phyloP scores from a whole-genome alignment of 192 early-diverging fungal species.

The Coemansia sp. region DNA sequence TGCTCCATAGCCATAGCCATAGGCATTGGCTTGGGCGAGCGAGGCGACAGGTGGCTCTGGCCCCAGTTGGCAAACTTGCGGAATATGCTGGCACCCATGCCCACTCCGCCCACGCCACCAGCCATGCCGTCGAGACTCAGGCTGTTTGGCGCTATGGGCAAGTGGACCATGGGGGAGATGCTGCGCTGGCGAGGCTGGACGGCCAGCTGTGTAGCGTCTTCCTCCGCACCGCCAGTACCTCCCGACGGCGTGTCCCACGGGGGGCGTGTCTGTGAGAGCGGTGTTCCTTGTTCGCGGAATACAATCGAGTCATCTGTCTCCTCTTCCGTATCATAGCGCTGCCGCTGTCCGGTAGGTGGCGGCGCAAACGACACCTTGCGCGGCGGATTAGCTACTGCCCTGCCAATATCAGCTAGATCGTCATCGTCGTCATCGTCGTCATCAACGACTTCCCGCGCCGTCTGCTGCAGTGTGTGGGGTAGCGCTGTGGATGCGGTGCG shows the following conservation, averaged over 20 bases:
- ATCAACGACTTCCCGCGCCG: background rate
- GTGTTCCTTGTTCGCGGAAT: constrained; percentile 2
- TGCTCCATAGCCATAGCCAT: background rate
- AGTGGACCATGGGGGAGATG: constrained; percentile 5
- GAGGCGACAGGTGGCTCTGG: constrained; percentile 14
- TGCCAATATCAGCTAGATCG: too few species aligned
- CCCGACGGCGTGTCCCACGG: constrained; percentile 1
- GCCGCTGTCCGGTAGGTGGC: background rate
- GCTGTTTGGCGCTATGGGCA: background rate
- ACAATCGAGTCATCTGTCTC: constrained; percentile 8
- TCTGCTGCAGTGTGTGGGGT: background rate
- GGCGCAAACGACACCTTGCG: constrained; percentile 2
- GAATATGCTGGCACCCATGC: constrained; percentile 28
- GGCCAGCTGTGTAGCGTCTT: background rate
- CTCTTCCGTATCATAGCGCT: background rate
- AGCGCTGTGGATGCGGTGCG: background rate
- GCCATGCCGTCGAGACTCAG: background rate
- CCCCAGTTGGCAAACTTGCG: constrained; percentile 34
- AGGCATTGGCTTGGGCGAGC: constrained; percentile 11
- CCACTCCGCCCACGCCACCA: constrained; percentile 19
- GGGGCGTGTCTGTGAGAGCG: background rate
- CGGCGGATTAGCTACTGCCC: background rate
- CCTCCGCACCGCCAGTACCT: background rate
- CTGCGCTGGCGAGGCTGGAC: background rate
- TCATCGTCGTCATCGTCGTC: background rate